Percentiles rank a stretch among this genome's conserved stretches.
phyloP scores from a whole-genome alignment of 139 green algal genomes.

The Eudorina sp. region DNA sequence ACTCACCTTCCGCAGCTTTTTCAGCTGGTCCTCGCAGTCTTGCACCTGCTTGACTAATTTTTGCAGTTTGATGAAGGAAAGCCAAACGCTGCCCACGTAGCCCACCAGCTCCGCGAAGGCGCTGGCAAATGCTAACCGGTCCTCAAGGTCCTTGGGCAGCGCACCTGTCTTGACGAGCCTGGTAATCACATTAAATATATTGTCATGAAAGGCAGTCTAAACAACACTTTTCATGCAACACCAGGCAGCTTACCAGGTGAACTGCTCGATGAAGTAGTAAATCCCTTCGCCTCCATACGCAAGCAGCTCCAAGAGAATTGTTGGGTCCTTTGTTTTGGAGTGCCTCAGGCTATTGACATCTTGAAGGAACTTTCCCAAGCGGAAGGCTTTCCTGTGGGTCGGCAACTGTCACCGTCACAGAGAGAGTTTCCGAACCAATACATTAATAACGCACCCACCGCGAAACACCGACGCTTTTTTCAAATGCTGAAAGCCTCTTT shows the following conservation, averaged over 20 bases:
- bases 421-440: no score
- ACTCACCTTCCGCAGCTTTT: slow-evolving; percentile 31
- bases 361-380: slow-evolving; percentile 88
- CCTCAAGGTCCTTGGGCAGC: slow-evolving; percentile 68
- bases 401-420: neutral
- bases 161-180: slow-evolving; percentile 89
- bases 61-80: slow-evolving; percentile 63
- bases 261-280: slow-evolving; percentile 92
- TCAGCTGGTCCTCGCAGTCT: slow-evolving; percentile 59
- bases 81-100: slow-evolving; percentile 80
- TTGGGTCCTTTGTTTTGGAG: slow-evolving; percentile 47
- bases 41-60: slow-evolving; percentile 68
- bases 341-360: slow-evolving; percentile 80
- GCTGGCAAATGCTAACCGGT: slow-evolving; percentile 64
- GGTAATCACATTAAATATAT: neutral
- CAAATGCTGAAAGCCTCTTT: slow-evolving; percentile 60
- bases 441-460: slow-evolving; percentile 55
- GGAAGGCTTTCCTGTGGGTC: slow-evolving; percentile 81
- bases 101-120: slow-evolving; percentile 81
- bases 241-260: slow-evolving; percentile 72
- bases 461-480: slow-evolving; percentile 80
- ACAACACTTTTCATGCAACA: no score
- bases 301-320: slow-evolving; percentile 73
- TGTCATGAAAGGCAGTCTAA: no score
- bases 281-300: slow-evolving; percentile 77